Percentiles rank a stretch among this genome's conserved stretches.
Conservation (phyloP, 2,329 filamentous ascomycete species). For the Apiospora phragmitis region DNA sequence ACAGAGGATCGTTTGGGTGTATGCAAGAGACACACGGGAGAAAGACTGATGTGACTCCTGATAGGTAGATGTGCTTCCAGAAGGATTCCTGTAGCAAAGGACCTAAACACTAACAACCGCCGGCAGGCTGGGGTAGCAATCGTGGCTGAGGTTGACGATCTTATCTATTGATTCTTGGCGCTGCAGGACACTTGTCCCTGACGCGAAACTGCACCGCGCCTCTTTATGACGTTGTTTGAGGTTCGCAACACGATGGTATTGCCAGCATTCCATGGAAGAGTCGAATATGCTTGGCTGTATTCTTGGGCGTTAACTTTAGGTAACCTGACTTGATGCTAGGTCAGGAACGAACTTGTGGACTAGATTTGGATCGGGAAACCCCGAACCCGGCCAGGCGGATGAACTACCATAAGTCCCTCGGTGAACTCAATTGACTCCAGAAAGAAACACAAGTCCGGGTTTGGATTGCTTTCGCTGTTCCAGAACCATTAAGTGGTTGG, state of each 20-base stretch:
- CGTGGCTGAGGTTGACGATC: background rate
- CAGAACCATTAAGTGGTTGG: background rate
- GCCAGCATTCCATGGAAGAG: background rate
- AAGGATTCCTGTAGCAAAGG: background rate
- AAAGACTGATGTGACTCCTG: background rate
- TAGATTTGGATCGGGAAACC: background rate
- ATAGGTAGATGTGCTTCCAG: background rate
- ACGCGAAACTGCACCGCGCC: background rate
- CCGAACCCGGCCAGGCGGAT: background rate
- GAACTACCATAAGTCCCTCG: background rate
- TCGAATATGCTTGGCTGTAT: background rate
- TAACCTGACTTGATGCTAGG: background rate
- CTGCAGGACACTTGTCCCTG: background rate
- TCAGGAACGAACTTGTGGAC: background rate
- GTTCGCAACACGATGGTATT: too few relatives aligned
- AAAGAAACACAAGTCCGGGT: background rate
- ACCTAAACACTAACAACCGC: background rate
- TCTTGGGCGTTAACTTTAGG: background rate
- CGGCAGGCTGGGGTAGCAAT: background rate
- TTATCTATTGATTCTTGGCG: background rate
- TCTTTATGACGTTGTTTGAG: background rate
- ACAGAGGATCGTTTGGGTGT: background rate
- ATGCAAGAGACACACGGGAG: background rate
- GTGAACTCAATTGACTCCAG: background rate
- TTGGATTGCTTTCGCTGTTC: background rate